Percentiles rank a stretch among this genome's conserved stretches.
Conservation (phyloP, 2,329 filamentous ascomycete species). For the Magnaporthiopsis incrustans region DNA sequence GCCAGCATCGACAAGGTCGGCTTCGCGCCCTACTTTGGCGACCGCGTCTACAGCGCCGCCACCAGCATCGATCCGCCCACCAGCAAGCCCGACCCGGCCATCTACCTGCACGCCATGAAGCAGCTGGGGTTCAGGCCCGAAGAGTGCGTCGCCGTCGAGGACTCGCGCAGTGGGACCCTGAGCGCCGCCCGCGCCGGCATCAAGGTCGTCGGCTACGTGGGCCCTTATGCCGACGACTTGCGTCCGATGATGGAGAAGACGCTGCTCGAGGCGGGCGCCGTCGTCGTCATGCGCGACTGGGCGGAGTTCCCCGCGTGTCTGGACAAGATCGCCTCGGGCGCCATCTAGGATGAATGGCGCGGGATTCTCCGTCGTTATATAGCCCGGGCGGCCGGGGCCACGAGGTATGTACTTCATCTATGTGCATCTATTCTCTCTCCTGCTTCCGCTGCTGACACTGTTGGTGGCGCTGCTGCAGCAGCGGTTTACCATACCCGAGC, state of each 20-base stretch:
- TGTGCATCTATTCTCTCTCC: not conserved
- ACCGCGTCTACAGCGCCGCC: constrained; percentile 74
- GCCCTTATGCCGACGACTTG: constrained; percentile 59
- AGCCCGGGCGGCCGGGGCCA: not conserved
- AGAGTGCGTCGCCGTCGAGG: constrained; percentile 77
- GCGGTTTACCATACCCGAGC: not conserved
- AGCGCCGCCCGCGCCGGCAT: constrained; percentile 69
- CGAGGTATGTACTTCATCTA: not conserved
- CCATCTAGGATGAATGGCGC: constrained; percentile 12
- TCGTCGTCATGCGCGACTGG: constrained; percentile 55
- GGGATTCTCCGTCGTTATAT: not conserved
- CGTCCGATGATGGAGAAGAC: constrained; percentile 56
- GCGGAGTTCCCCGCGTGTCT: constrained; percentile 42
- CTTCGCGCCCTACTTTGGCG: constrained; percentile 71
- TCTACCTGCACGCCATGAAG: constrained; percentile 74
- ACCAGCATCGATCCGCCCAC: constrained; percentile 72
- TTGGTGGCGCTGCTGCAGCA: not conserved
- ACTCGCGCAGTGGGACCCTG: constrained; percentile 77
- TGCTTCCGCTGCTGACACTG: not conserved
- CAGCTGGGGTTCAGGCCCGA: constrained; percentile 61
- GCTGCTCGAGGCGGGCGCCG: constrained; percentile 53
- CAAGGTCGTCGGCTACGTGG: constrained; percentile 76
- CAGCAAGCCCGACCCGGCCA: constrained; percentile 82
- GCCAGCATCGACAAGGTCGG: constrained; percentile 73
- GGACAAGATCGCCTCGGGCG: constrained; percentile 36